Evolutionary conservation across 208 protist genomes (phyloP).

Genomic region (Trypanosoma scelopori): DNA sequence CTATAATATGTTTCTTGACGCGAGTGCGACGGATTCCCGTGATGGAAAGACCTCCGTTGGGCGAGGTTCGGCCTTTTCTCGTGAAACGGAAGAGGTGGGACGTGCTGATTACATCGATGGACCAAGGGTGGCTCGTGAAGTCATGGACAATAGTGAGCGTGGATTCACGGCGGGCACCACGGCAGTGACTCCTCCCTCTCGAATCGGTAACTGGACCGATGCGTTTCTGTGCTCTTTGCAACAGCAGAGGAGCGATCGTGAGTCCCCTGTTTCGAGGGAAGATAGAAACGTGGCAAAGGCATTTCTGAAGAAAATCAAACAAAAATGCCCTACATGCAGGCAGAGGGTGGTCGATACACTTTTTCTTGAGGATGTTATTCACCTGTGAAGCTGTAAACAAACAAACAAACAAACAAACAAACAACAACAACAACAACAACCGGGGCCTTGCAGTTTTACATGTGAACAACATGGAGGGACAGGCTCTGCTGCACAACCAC

Average conservation of each 20-base stretch:
- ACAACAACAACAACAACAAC: no score
- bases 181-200: background rate
- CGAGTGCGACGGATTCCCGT: background rate
- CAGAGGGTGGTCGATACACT: conserved; percentile 26
- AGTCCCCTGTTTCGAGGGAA: background rate
- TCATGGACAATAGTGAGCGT: background rate
- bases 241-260: background rate
- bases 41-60: no score
- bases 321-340: conserved; percentile 35
- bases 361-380: conserved; percentile 31
- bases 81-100: no score
- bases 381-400: conserved; percentile 21
- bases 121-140: background rate
- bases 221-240: conserved; percentile 12
- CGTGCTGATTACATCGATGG: background rate
- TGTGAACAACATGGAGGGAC: background rate
- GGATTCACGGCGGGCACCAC: background rate
- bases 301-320: conserved; percentile 27
- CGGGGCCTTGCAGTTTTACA: conserved; percentile 4
- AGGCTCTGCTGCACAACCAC: no score
- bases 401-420: no score
- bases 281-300: conserved; percentile 7
- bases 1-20: background rate
- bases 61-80: no score
- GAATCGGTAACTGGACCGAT: conserved; percentile 1